A percentile compares a stretch with the other conserved stretches of the same genome.
Conservation (phyloP, 805 yeast species). For the Huiozyma naganishii region DNA sequence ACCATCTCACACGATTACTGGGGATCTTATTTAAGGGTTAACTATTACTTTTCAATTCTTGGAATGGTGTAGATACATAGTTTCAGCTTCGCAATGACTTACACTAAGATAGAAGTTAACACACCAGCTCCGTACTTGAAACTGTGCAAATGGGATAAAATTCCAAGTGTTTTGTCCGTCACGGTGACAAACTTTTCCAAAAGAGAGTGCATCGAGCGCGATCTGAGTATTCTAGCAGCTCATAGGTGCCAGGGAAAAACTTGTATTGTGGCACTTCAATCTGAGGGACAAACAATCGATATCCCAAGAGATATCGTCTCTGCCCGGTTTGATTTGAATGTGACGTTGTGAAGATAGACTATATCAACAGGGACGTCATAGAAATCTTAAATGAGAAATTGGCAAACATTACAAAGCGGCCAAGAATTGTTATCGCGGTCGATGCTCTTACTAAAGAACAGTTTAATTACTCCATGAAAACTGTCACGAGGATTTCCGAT, state of each 20-base stretch:
- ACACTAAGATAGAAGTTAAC: not conserved
- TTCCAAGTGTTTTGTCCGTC: not conserved
- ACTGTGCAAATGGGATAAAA: not conserved
- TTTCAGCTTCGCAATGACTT: not conserved
- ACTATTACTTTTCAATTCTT: too few relatives aligned
- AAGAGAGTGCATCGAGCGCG: constrained; percentile 64
- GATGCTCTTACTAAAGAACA: constrained; percentile 20
- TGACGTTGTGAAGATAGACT: constrained; percentile 68
- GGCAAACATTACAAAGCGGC: constrained; percentile 9
- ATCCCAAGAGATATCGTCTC: constrained; percentile 37
- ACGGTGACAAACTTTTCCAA: not conserved
- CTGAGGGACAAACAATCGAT: constrained; percentile 46
- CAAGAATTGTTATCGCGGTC: constrained; percentile 37
- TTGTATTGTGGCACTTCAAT: constrained; percentile 55
- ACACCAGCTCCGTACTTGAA: not conserved
- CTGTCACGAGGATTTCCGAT: constrained; percentile 42
- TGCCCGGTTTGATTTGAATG: constrained; percentile 43
- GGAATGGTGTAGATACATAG: not conserved
- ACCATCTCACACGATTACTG: too few relatives aligned
- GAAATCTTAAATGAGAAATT: constrained; percentile 33
- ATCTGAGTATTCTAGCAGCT: constrained; percentile 63
- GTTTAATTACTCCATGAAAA: constrained; percentile 31
- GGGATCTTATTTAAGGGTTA: too few relatives aligned
- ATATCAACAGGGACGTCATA: constrained; percentile 51
- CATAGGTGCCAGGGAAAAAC: constrained; percentile 68